Percentiles rank a stretch among this genome's conserved stretches.
Evolutionary conservation across 176 grass and related monocot genomes (phyloP).

Genomic region (Musa beccarii): DNA sequence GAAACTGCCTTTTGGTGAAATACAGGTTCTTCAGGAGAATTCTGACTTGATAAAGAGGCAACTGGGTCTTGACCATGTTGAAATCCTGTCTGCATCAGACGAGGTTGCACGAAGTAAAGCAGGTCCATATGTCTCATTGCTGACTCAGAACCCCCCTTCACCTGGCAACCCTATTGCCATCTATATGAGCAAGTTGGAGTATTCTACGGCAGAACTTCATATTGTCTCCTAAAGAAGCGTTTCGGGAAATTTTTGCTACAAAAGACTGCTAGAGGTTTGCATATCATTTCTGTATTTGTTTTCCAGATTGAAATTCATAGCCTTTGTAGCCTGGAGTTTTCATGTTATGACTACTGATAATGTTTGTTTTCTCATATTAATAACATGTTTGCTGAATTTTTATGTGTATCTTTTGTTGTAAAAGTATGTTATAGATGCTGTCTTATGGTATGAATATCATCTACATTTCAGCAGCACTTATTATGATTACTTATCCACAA

Average conservation of each 20-base stretch:
- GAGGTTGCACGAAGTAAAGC: slow-evolving; percentile 30
- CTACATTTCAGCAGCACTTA: too few species aligned
- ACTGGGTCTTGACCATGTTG: slow-evolving; percentile 41
- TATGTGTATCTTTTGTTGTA: too few species aligned
- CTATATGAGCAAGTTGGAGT: slow-evolving; percentile 47
- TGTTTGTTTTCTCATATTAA: too few species aligned
- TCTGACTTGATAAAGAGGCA: slow-evolving; percentile 59
- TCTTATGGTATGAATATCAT: too few species aligned
- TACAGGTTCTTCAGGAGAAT: slow-evolving; percentile 49
- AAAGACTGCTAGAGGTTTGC: not conserved
- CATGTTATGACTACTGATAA: too few species aligned
- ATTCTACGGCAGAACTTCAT: slow-evolving; percentile 6
- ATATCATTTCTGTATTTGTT: too few species aligned
- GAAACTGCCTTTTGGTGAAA: slow-evolving; percentile 62
- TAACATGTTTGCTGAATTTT: too few species aligned
- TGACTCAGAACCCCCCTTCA: slow-evolving; percentile 45
- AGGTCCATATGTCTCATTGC: slow-evolving; percentile 26
- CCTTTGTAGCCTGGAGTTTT: too few species aligned
- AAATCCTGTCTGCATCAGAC: slow-evolving; percentile 33
- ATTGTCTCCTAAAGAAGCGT: not conserved
- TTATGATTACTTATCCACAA: too few species aligned
- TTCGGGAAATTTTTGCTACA: not conserved
- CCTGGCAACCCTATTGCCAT: slow-evolving; percentile 54
- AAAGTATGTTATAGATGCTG: too few species aligned
- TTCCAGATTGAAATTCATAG: too few species aligned